A percentile compares a stretch with the other conserved stretches of the same genome.
These are phyloP conservation scores for Castanea crenata DNA, from an alignment of 306 rosid genomes.

Conservation along the genomic window DNA sequence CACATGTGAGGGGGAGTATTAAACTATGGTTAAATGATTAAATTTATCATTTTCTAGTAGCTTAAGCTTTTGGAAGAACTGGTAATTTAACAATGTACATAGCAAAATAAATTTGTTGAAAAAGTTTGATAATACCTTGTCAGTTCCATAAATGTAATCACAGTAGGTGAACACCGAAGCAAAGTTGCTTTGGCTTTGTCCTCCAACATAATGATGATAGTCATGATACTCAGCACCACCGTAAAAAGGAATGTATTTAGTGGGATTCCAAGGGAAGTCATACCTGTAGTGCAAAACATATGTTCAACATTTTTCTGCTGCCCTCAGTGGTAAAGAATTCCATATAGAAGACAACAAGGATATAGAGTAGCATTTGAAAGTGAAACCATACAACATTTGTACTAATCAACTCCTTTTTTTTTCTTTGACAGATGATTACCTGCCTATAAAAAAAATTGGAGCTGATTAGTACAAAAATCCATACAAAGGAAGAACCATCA, in stretches of 20 bases:
- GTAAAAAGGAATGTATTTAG: slow-evolving; percentile 84
- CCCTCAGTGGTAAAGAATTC: slow-evolving; percentile 14
- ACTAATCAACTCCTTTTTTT: too few relatives aligned
- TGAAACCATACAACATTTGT: not conserved
- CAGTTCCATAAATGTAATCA: slow-evolving; percentile 93
- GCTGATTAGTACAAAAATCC: not conserved
- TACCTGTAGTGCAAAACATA: slow-evolving; percentile 46
- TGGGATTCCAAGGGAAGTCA: slow-evolving; percentile 82
- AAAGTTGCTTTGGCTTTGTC: slow-evolving; percentile 93
- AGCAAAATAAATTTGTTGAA: slow-evolving; percentile 15
- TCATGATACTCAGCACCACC: slow-evolving; percentile 96
- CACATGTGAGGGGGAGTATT: too few relatives aligned
- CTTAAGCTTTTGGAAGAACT: too few relatives aligned
- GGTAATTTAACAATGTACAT: not conserved
- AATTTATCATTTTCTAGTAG: too few relatives aligned
- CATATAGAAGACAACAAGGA: slow-evolving; percentile 17
- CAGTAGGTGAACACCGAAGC: slow-evolving; percentile 98
- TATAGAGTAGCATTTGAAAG: not conserved
- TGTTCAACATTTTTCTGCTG: slow-evolving; percentile 5
- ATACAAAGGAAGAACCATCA: not conserved
- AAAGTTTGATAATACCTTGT: slow-evolving; percentile 62
- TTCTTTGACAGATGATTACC: too few relatives aligned
- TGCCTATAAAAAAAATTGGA: not conserved
- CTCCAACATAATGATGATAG: slow-evolving; percentile 97
- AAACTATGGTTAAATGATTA: too few relatives aligned